Evolutionary conservation across 495 filamentous ascomycete species (phyloP).

Genomic region (Hyaloscypha variabilis): DNA sequence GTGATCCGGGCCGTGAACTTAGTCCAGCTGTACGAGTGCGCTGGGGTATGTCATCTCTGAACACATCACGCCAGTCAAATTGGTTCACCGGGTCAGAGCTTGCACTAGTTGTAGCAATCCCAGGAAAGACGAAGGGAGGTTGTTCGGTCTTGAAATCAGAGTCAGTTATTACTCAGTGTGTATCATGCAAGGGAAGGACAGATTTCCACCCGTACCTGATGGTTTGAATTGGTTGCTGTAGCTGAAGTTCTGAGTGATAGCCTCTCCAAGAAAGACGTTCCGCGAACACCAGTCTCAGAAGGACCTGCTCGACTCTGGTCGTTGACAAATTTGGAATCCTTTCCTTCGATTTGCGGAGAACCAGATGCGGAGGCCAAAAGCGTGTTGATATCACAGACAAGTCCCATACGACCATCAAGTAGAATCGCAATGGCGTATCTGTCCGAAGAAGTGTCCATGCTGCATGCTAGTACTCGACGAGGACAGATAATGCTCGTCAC

Average conservation of each 20-base stretch:
- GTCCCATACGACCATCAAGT: constrained; percentile 61
- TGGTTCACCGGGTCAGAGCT: constrained; percentile 9
- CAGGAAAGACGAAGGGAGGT: constrained; percentile 22
- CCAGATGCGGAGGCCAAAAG: not conserved
- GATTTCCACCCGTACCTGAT: not conserved
- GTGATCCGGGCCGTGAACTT: constrained; percentile 13
- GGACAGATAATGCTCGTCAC: constrained; percentile 63
- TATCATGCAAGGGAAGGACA: not conserved
- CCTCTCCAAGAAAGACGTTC: constrained; percentile 24
- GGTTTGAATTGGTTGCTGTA: not conserved
- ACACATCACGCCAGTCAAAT: constrained; percentile 24
- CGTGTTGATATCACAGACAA: constrained; percentile 59
- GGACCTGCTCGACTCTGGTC: not conserved
- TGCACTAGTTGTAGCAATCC: constrained; percentile 14
- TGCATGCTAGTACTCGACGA: constrained; percentile 58
- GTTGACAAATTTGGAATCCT: constrained; percentile 20
- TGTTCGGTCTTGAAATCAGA: not conserved
- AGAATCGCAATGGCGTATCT: constrained; percentile 64
- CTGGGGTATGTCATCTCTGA: constrained; percentile 9
- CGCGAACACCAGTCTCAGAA: not conserved
- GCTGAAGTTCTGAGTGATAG: constrained; percentile 21
- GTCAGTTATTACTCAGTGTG: not conserved
- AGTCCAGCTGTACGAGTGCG: not conserved
- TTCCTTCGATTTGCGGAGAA: constrained; percentile 16
- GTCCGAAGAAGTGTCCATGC: constrained; percentile 63